Percentiles rank a stretch among this genome's conserved stretches.
Evolutionary conservation across 768 basidiomycete species (phyloP).

Genomic region (Amanita muscaria): DNA sequence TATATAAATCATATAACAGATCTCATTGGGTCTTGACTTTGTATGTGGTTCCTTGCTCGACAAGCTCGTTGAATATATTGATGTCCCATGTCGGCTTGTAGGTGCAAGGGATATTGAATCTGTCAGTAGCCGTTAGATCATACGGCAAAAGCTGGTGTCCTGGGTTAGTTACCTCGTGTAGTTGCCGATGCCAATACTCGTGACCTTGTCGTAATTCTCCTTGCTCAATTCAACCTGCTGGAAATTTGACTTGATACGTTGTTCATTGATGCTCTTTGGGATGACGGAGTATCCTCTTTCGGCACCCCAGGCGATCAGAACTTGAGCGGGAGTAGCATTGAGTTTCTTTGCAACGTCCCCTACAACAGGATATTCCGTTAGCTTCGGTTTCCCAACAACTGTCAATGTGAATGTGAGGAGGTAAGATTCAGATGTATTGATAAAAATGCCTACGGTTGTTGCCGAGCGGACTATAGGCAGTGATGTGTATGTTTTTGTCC

Average conservation of each 20-base stretch:
- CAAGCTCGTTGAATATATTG: constrained; percentile 57
- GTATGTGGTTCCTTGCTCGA: constrained; percentile 37
- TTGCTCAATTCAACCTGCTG: constrained; percentile 58
- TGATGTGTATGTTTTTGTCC: constrained; percentile 60
- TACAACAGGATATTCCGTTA: constrained; percentile 61
- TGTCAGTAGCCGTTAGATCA: constrained; percentile 13
- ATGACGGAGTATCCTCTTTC: constrained; percentile 75
- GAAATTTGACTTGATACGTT: constrained; percentile 70
- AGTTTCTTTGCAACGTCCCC: constrained; percentile 54
- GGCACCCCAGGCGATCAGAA: constrained; percentile 75
- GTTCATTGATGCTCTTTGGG: constrained; percentile 72
- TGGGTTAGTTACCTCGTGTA: constrained; percentile 31
- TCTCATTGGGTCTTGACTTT: constrained; percentile 23
- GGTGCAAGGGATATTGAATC: constrained; percentile 57
- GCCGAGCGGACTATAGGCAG: constrained; percentile 64
- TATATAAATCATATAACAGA: background rate
- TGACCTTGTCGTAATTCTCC: constrained; percentile 58
- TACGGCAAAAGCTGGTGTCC: too few species aligned
- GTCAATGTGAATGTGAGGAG: background rate
- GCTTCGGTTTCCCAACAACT: constrained; percentile 54
- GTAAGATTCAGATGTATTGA: background rate
- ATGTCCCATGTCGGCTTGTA: constrained; percentile 62
- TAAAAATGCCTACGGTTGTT: constrained; percentile 63
- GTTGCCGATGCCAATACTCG: constrained; percentile 39
- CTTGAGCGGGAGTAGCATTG: constrained; percentile 65